Conservation (phyloP, 1,139 yeast species). For the Candida frijolesensis region DNA sequence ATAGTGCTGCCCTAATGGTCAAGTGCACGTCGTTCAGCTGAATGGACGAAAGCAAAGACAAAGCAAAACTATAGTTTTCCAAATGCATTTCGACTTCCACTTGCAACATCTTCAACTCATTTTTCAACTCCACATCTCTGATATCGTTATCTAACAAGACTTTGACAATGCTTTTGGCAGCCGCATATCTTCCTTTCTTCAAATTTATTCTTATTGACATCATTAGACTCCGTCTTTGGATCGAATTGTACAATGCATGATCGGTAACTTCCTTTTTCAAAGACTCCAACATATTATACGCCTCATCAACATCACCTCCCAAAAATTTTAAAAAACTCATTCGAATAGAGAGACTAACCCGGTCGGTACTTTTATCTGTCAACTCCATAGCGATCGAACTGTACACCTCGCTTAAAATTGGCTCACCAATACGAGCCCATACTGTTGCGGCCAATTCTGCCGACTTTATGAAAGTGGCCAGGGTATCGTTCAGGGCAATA, state of each 20-base stretch:
- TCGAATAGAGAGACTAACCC: constrained; percentile 40
- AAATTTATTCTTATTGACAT: constrained; percentile 39
- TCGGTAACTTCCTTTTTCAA: constrained; percentile 24
- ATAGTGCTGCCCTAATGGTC: constrained; percentile 43
- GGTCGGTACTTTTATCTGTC: constrained; percentile 40
- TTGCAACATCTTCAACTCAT: constrained; percentile 29
- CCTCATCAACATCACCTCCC: constrained; percentile 40
- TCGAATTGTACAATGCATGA: constrained; percentile 36
- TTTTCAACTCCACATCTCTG: constrained; percentile 33
- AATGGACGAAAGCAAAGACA: constrained; percentile 29
- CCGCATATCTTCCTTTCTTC: constrained; percentile 34
- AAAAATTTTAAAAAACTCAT: constrained; percentile 34
- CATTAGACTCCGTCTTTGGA: constrained; percentile 40
- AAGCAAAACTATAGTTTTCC: constrained; percentile 37
- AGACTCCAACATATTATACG: constrained; percentile 31
- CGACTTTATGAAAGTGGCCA: constrained; percentile 44
- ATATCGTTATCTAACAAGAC: constrained; percentile 26
- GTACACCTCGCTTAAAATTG: constrained; percentile 47
- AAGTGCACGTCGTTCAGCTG: constrained; percentile 29
- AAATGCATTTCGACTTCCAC: constrained; percentile 32
- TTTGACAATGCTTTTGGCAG: constrained; percentile 27
- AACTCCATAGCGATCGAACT: constrained; percentile 43
- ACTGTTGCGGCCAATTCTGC: constrained; percentile 48
- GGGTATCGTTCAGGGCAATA: constrained; percentile 48
- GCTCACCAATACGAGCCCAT: constrained; percentile 56